Evolutionary conservation across 345 rosid genomes (phyloP).

Genomic region (Zanthoxylum bungeanum): DNA sequence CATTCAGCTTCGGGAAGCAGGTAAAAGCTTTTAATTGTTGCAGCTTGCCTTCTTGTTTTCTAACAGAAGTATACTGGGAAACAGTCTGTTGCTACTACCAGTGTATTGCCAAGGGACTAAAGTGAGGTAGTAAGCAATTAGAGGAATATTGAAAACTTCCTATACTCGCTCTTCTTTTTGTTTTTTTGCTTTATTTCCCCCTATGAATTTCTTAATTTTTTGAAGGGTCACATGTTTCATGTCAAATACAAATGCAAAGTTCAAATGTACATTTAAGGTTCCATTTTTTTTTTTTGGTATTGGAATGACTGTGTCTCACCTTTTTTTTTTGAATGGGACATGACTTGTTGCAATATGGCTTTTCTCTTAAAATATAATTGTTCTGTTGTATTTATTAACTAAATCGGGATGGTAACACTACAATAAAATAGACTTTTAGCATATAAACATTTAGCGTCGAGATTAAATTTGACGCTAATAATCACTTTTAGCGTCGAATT

Average conservation of each 20-base stretch:
- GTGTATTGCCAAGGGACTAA: constrained; percentile 36
- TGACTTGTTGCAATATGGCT: not conserved
- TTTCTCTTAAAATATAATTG: not conserved
- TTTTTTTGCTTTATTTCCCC: not conserved
- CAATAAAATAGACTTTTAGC: too few species aligned
- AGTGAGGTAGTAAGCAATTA: not conserved
- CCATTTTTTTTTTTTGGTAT: not conserved
- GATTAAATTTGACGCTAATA: too few species aligned
- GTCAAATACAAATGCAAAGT: constrained; percentile 11
- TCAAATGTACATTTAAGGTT: constrained; percentile 3
- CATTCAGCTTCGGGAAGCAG: constrained; percentile 70
- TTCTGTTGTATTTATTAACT: not conserved
- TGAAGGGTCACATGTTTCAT: constrained; percentile 4
- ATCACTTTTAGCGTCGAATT: too few species aligned
- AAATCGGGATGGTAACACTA: not conserved
- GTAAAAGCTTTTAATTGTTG: constrained; percentile 22
- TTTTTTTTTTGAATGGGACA: not conserved
- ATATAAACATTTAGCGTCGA: too few species aligned
- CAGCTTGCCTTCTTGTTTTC: constrained; percentile 3
- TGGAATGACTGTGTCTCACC: constrained; percentile 1
- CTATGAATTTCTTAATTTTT: not conserved
- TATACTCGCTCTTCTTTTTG: not conserved
- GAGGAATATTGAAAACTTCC: constrained; percentile 3
- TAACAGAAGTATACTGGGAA: constrained; percentile 42
- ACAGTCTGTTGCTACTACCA: constrained; percentile 27